Conservation (phyloP, 176 grass and related monocot genomes). For the Aechmea fasciata region DNA sequence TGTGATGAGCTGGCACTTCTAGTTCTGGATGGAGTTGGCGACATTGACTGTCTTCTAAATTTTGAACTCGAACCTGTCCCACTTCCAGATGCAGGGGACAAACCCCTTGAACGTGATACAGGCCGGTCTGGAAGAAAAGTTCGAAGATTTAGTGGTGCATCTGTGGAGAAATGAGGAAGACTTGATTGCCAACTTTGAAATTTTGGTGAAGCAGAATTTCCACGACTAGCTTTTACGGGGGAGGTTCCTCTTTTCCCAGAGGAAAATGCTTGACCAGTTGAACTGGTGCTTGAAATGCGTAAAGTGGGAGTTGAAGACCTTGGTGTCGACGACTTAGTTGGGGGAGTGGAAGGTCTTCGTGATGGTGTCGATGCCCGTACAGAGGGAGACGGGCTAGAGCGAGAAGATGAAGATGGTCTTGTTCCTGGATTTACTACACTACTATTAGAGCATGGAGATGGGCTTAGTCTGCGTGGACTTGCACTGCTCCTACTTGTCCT, state of each 20-base stretch:
- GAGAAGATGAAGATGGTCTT: constrained; percentile 62
- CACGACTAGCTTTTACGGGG: constrained; percentile 43
- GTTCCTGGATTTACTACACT: constrained; percentile 33
- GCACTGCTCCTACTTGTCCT: constrained; percentile 73
- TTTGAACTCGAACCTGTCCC: constrained; percentile 41
- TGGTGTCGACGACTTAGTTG: constrained; percentile 43
- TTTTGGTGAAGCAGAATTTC: constrained; percentile 63
- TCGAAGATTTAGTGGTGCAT: constrained; percentile 70
- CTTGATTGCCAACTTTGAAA: constrained; percentile 60
- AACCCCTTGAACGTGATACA: constrained; percentile 52
- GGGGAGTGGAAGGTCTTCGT: constrained; percentile 54
- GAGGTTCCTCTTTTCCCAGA: constrained; percentile 57
- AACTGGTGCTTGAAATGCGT: constrained; percentile 67
- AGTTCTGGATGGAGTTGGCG: constrained; percentile 45
- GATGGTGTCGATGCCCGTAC: constrained; percentile 33
- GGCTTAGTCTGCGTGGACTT: constrained; percentile 70
- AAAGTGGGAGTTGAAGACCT: constrained; percentile 67
- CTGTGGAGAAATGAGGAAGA: constrained; percentile 55
- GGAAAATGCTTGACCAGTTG: constrained; percentile 21
- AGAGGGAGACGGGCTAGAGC: constrained; percentile 48
- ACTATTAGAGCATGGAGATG: constrained; percentile 42
- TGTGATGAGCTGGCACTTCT: constrained; percentile 73
- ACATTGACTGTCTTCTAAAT: constrained; percentile 73
- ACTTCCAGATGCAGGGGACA: constrained; percentile 48
- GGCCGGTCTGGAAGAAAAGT: constrained; percentile 63